Evolutionary conservation across 2,329 filamentous ascomycete species (phyloP), one percentile per base, ranked within the genome.

Genomic region (Boeremia exigua): DNA sequence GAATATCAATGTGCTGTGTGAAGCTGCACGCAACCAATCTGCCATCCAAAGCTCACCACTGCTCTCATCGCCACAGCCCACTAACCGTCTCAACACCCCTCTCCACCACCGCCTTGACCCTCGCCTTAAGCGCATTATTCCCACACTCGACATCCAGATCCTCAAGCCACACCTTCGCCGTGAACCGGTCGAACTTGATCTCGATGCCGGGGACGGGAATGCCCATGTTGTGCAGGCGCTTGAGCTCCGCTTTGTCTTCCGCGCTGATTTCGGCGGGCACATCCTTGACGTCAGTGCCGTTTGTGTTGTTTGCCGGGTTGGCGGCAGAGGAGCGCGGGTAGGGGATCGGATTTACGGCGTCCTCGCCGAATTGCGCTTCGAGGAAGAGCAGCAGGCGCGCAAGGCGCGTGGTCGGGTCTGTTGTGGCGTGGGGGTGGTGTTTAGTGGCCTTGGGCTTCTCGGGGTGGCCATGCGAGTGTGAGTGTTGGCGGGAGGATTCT

Each of bases 331-430:
- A 74, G 74, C 87, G 84, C 56, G 79, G 92, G 79, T 69, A 79
- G 19, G 88, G 84, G 62, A 98, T 90, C 4, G 94, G 92, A 0
- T 84, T 82, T 53, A 98, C 87, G 56, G 91, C 88, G 61, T 95
- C 88, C 29, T 86, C 82, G 59, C 95, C 95, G 71, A 99, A 99
- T 75, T 99, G 95, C 2, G 93, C 91, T 80, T 99, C 95, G 12
- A 99, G 88, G 80, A 99, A 96, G 86, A 96, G 91, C 78, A 96
- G 89, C 17, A 99, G 86, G 30, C 94, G 88, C 60, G 89, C 86
- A 36, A 98, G 86, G 36, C 91, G 89, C 65, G 96, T 91, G 39
- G 88, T 82, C 0, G 92, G 82, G 9, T 84, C 84, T 37, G 92
- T 77, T 39, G 89, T 84, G 11, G 88, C 84, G 75, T 96, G 92